A percentile compares a stretch with the other conserved stretches of the same genome.
Conservation (phyloP, 73 alveolate genomes). For the Paramecium sonneborni region DNA sequence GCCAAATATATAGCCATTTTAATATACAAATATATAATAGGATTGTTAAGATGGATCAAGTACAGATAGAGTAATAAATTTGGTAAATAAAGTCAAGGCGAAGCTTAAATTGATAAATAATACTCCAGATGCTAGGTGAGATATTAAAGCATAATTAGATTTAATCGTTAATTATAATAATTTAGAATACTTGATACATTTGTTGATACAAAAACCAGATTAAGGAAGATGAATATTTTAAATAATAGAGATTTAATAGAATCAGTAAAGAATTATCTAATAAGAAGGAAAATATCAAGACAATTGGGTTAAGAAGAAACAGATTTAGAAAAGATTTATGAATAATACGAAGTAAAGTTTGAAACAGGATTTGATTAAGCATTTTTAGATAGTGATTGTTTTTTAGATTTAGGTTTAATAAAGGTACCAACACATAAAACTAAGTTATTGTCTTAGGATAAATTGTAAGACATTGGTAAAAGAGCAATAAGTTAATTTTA, state of each 20-base stretch:
- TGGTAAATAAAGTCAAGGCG: background rate
- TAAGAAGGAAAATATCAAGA: conserved; percentile 5
- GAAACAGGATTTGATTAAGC: conserved; percentile 7
- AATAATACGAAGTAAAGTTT: conserved; percentile 8
- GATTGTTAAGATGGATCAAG: background rate
- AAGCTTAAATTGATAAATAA: background rate
- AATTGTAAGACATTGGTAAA: background rate
- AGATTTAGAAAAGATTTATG: background rate
- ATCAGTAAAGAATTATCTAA: conserved; percentile 5
- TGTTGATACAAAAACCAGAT: background rate
- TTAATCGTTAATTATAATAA: background rate
- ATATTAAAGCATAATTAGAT: background rate
- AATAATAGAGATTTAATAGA: conserved; percentile 17
- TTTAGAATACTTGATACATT: background rate
- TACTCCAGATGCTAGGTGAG: background rate
- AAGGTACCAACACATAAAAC: background rate
- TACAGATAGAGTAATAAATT: background rate
- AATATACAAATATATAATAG: background rate
- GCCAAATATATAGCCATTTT: background rate
- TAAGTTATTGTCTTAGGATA: background rate
- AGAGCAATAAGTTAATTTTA: background rate
- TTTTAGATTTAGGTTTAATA: background rate
- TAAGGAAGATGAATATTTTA: background rate
- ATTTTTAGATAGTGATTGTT: conserved; percentile 2
- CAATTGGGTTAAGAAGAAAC: background rate